Evolutionary conservation across 805 yeast genomes (phyloP).

Genomic region (Wickerhamomyces canadensis): DNA sequence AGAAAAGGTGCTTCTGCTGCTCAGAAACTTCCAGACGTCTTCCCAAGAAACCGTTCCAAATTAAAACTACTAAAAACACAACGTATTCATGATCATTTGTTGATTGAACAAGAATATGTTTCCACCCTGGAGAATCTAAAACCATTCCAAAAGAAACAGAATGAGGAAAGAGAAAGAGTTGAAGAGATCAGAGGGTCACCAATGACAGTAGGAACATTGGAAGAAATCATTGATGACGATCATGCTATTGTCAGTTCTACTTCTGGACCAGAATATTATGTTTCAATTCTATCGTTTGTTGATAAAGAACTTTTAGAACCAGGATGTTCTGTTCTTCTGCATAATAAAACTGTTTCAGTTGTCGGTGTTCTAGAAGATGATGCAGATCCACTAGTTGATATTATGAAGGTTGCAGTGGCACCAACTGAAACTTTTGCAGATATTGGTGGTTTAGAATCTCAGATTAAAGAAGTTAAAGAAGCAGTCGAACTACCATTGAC

Average conservation of each 20-base stretch:
- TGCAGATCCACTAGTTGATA: constrained; percentile 95
- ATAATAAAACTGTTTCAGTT: constrained; percentile 90
- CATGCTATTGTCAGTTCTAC: constrained; percentile 96
- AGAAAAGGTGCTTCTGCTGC: constrained; percentile 84
- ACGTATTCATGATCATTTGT: constrained; percentile 91
- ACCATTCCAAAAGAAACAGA: constrained; percentile 94
- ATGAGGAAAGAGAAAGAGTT: constrained; percentile 90
- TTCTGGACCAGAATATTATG: constrained; percentile 96
- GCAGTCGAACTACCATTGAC: constrained; percentile 94
- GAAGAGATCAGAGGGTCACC: constrained; percentile 97
- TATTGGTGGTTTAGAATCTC: constrained; percentile 93
- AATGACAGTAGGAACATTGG: constrained; percentile 92
- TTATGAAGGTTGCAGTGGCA: constrained; percentile 96
- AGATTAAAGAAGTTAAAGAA: constrained; percentile 96
- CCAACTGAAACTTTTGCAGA: constrained; percentile 97
- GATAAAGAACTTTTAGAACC: constrained; percentile 96
- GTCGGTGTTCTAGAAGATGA: constrained; percentile 99
- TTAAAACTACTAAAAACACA: constrained; percentile 87
- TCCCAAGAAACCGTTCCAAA: constrained; percentile 92
- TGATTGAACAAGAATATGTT: constrained; percentile 93
- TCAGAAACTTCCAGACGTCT: constrained; percentile 76
- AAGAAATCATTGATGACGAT: constrained; percentile 96
- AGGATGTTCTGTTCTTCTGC: constrained; percentile 91
- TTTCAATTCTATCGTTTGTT: constrained; percentile 90
- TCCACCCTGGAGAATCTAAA: constrained; percentile 91